Conservation (phyloP, 2,329 filamentous ascomycete species). For the Alternaria metachromatica region DNA sequence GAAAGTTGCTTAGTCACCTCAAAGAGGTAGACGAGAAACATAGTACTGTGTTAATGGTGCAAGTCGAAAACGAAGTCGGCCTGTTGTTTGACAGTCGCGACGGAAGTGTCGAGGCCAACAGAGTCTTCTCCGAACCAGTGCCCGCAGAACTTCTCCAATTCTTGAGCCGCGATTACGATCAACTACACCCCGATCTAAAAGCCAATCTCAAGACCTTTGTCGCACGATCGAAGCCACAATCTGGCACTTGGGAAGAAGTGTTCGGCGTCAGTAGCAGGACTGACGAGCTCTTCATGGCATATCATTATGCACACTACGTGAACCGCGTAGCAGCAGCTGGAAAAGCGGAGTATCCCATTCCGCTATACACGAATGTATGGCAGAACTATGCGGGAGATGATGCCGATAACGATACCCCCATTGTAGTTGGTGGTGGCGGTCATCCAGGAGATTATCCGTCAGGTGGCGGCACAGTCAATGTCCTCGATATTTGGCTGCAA, state of each 20-base stretch:
- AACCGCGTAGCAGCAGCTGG: conserved; percentile 52
- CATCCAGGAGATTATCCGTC: conserved; percentile 57
- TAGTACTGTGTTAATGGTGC: conserved; percentile 62
- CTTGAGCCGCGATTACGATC: conserved; percentile 38
- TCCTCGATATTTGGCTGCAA: conserved; percentile 56
- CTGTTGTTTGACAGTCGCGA: conserved; percentile 58
- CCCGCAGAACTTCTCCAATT: conserved; percentile 46
- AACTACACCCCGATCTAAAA: conserved; percentile 28
- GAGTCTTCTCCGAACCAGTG: conserved; percentile 47
- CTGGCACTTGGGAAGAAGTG: conserved; percentile 47
- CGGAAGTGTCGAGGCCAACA: conserved; percentile 49
- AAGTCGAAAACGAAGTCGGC: conserved; percentile 65
- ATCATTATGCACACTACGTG: conserved; percentile 53
- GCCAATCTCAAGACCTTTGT: conserved; percentile 7
- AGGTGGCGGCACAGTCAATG: conserved; percentile 44
- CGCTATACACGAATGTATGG: conserved; percentile 58
- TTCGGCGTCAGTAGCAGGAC: conserved; percentile 48
- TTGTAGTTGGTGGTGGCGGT: conserved; percentile 53
- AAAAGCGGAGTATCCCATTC: conserved; percentile 51
- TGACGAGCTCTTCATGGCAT: conserved; percentile 59
- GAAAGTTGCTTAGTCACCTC: conserved; percentile 48
- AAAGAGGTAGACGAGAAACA: conserved; percentile 55
- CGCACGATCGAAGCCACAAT: conserved; percentile 11
- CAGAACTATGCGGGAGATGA: conserved; percentile 46
- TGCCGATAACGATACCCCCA: conserved; percentile 36